Evolutionary conservation across 2,329 filamentous ascomycete genomes (phyloP).

Genomic region (Colletotrichum somersetense): DNA sequence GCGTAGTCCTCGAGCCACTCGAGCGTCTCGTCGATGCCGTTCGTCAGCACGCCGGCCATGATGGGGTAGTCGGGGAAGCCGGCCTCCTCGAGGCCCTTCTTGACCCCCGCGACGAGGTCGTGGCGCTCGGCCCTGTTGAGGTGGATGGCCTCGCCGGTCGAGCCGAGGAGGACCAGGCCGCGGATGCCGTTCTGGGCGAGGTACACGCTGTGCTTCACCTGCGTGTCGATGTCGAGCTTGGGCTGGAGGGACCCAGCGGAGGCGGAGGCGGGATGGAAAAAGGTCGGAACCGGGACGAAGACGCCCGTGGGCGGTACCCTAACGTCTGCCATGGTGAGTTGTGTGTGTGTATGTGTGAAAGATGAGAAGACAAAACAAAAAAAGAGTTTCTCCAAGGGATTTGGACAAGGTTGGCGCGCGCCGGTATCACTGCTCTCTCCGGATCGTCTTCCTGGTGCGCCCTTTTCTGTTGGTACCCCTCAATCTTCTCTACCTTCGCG

Average conservation of each 20-base stretch:
- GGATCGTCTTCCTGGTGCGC: neutral
- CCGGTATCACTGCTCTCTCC: constrained; percentile 18
- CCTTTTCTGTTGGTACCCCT: constrained; percentile 26
- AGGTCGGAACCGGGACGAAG: constrained; percentile 72
- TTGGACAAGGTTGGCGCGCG: neutral
- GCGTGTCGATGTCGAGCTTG: constrained; percentile 68
- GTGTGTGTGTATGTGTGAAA: neutral
- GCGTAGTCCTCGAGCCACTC: constrained; percentile 67
- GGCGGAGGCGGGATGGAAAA: constrained; percentile 62
- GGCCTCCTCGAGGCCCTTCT: constrained; percentile 65
- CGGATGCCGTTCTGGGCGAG: constrained; percentile 70
- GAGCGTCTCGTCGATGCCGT: constrained; percentile 67
- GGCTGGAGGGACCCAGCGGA: constrained; percentile 59
- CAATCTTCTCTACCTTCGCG: constrained; percentile 15
- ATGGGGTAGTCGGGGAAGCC: constrained; percentile 71
- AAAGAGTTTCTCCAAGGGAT: neutral
- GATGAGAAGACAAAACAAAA: neutral
- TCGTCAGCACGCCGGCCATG: constrained; percentile 63
- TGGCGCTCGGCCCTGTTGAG: constrained; percentile 68
- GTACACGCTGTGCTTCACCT: constrained; percentile 69
- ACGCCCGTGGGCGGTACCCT: constrained; percentile 60
- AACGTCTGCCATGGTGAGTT: constrained; percentile 32
- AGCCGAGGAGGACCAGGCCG: constrained; percentile 72
- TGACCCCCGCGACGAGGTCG: constrained; percentile 65
- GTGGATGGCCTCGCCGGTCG: constrained; percentile 74